Percentiles rank a stretch among this genome's conserved stretches.
These are phyloP conservation scores for Cystofilobasidium ferigula DNA, from an alignment of 768 basidiomycete species.

Conservation along the genomic window DNA sequence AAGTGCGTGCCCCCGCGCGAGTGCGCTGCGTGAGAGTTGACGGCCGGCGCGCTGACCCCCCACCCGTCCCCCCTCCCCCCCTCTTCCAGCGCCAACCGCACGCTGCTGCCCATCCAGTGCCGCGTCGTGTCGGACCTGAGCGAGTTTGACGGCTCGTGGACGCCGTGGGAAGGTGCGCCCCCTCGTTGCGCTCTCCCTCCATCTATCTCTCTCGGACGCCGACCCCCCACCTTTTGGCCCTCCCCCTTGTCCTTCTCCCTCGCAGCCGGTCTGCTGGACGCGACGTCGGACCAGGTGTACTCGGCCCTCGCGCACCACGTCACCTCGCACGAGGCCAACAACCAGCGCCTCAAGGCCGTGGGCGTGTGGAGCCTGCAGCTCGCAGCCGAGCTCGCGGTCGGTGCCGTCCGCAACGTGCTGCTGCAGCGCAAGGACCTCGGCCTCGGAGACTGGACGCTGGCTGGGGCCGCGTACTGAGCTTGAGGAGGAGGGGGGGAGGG, in stretches of 20 bases:
- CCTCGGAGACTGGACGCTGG: not conserved
- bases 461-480: not conserved
- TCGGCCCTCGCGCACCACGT: slow-evolving; percentile 85
- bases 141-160: slow-evolving; percentile 96
- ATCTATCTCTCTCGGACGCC: not conserved
- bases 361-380: slow-evolving; percentile 89
- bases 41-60: too few relatives aligned
- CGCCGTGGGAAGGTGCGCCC: slow-evolving; percentile 47
- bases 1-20: slow-evolving; percentile 52
- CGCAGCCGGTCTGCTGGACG: slow-evolving; percentile 82
- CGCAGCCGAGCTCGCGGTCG: slow-evolving; percentile 76
- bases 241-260: slow-evolving; percentile 16
- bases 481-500: too few relatives aligned
- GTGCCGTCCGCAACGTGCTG: slow-evolving; percentile 53
- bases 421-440: slow-evolving; percentile 14
- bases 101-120: slow-evolving; percentile 86
- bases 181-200: slow-evolving; percentile 9
- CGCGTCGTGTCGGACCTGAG: slow-evolving; percentile 66
- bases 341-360: slow-evolving; percentile 78
- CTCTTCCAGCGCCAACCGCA: slow-evolving; percentile 68
- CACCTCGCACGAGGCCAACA: slow-evolving; percentile 58
- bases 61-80: too few relatives aligned
- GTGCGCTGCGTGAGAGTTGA: too few relatives aligned
- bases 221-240: not conserved
- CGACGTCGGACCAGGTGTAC: slow-evolving; percentile 64